Evolutionary conservation across 768 basidiomycete genomes (phyloP).

Genomic region (Pisolithus albus): DNA sequence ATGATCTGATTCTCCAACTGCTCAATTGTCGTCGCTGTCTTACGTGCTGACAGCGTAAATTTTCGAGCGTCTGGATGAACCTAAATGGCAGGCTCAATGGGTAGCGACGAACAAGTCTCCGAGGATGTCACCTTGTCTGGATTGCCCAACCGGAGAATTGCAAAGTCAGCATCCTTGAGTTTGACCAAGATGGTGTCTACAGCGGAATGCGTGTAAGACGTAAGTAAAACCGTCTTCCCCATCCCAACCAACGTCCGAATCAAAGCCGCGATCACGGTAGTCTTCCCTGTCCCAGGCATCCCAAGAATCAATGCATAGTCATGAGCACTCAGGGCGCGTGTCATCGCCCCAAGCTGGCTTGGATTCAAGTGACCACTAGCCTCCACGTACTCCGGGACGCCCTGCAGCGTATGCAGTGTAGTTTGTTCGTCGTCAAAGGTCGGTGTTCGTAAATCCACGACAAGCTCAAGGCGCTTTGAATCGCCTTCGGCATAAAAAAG

Average conservation of each 20-base stretch:
- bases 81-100: slow-evolving; percentile 32
- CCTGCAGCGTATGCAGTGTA: slow-evolving; percentile 8
- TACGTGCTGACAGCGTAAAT: slow-evolving; percentile 57
- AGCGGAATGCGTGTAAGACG: slow-evolving; percentile 95
- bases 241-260: slow-evolving; percentile 70
- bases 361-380: slow-evolving; percentile 48
- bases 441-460: slow-evolving; percentile 78
- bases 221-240: slow-evolving; percentile 84
- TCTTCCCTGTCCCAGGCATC: slow-evolving; percentile 99
- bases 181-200: slow-evolving; percentile 96
- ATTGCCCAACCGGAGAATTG: slow-evolving; percentile 83
- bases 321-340: slow-evolving; percentile 65
- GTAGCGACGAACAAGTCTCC: not conserved
- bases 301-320: slow-evolving; percentile 93
- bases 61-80: slow-evolving; percentile 76
- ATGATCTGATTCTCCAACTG: slow-evolving; percentile 79
- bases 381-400: slow-evolving; percentile 25
- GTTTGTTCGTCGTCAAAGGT: slow-evolving; percentile 41
- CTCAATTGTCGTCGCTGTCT: slow-evolving; percentile 59
- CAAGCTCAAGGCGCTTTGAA: slow-evolving; percentile 54
- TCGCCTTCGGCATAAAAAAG: slow-evolving; percentile 82
- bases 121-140: slow-evolving; percentile 67
- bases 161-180: slow-evolving; percentile 59
- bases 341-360: slow-evolving; percentile 66
- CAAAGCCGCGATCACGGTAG: slow-evolving; percentile 86